These are phyloP conservation scores for Fusarium sp. DNA, from an alignment of 2,329 filamentous ascomycete genomes.

Conservation along the genomic window DNA sequence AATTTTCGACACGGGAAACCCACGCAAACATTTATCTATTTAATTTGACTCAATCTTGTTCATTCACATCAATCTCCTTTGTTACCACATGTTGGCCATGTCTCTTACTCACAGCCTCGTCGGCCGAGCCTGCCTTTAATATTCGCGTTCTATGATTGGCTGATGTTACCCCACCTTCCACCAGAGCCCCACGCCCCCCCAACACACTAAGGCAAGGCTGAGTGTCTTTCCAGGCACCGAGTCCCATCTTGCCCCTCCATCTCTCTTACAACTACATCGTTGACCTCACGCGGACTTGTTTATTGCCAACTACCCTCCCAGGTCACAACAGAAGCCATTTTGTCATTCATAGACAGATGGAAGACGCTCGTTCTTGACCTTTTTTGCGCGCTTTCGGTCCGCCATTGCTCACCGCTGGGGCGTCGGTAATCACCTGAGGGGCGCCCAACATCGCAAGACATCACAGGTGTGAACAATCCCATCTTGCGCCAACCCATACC, in stretches of 20 bases:
- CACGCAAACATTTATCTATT: neutral
- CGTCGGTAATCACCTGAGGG: neutral
- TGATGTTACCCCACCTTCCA: neutral
- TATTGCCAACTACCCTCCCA: neutral
- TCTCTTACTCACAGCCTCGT: slow-evolving; percentile 13
- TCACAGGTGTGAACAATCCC: slow-evolving; percentile 27
- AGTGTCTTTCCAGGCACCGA: slow-evolving; percentile 24
- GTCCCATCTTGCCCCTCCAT: slow-evolving; percentile 38
- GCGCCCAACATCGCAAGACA: slow-evolving; percentile 5
- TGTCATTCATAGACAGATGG: neutral
- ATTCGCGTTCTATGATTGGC: slow-evolving; percentile 13
- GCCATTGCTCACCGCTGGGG: neutral
- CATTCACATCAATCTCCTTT: neutral
- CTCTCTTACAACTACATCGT: slow-evolving; percentile 35
- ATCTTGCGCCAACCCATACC: slow-evolving; percentile 23
- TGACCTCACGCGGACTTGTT: slow-evolving; percentile 10
- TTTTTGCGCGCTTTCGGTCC: neutral
- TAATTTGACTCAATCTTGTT: too few species aligned
- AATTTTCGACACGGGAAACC: neutral
- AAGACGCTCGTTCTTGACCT: neutral
- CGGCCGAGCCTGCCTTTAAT: neutral
- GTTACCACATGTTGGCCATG: neutral
- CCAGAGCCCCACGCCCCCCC: neutral
- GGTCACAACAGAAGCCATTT: neutral
- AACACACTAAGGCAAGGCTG: slow-evolving; percentile 36